Evolutionary conservation across 2,329 filamentous ascomycete genomes (phyloP), one percentile per base, ranked within the genome.

Genomic region (Aspergillus tanneri): DNA sequence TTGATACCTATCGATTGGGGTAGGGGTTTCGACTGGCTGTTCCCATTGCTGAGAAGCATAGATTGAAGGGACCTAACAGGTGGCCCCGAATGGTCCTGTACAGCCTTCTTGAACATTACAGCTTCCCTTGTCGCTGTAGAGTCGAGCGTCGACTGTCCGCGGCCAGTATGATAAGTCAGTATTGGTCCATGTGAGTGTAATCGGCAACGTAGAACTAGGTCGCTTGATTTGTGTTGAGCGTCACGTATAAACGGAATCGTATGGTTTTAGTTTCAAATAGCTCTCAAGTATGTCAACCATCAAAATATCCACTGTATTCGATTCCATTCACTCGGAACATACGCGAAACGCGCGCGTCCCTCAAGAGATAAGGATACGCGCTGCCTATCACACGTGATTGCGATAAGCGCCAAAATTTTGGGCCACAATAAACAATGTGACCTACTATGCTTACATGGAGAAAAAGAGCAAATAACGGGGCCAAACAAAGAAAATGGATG

Each of bases 91-190:
- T 72, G 67, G 27, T 70, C 65, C 43, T 67, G 63, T 6, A 72
- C 61, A n/a, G 70, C 70, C 51, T 70, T 72, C 34, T 66, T 66
- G 43, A 73, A 73, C 70, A 73, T 73, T 5, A 52, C 49, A 34
- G 39, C 45, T 43, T 57, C 54, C 42, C 57, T 54, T 28, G 43
- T 35, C 38, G 39, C 43, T 35, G 46, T 49, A 35, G 35, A 43
- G 50, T 45, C 59, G 57, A 28, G 54, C 35, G 62, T 62, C 46
- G 65, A 64, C 55, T 60, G 64, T 41, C 53, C 47, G 30, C 56
- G 58, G 43, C 47, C 50, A 47, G 49, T 48, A 56, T 53, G 50
- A 38, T 53, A 36, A 28, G 49, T 61, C 49, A 57, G 21, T 18
- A 46, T 34, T 37, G 37, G 51, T 52, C 52, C 52, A 58, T 54